These are phyloP conservation scores for Alternaria sp. DNA, from an alignment of 2,329 filamentous ascomycete genomes.

Conservation along the genomic window DNA sequence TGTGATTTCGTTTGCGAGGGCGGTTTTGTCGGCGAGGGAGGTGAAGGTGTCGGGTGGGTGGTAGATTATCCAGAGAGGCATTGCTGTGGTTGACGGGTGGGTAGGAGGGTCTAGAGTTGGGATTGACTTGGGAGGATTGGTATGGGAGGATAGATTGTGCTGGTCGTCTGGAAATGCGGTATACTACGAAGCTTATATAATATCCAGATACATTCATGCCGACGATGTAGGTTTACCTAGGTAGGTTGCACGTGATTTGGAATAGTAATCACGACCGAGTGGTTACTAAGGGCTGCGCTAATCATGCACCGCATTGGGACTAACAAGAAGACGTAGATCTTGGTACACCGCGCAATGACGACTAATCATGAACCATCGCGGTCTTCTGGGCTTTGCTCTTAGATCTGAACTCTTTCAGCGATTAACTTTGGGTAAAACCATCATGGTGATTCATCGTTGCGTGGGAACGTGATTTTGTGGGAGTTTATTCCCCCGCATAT, in stretches of 20 bases:
- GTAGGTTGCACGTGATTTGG: neutral
- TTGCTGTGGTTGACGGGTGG: constrained; percentile 15
- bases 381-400: neutral
- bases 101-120: too few species aligned
- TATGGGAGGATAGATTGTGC: too few species aligned
- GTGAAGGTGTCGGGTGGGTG: constrained; percentile 48
- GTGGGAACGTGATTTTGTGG: neutral
- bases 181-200: neutral
- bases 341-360: neutral
- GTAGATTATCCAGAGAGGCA: constrained; percentile 55
- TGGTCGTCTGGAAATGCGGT: neutral
- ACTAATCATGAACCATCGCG: neutral
- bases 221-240: neutral
- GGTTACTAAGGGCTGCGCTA: neutral
- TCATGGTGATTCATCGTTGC: neutral
- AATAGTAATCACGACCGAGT: neutral
- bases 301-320: neutral
- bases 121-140: too few species aligned
- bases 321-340: neutral
- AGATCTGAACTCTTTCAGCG: neutral
- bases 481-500: neutral
- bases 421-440: neutral
- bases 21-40: constrained; percentile 30
- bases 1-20: constrained; percentile 48
- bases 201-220: neutral